phyloP scores from a whole-genome alignment of 2,329 filamentous ascomycete species.

The Penicillium sp. region DNA sequence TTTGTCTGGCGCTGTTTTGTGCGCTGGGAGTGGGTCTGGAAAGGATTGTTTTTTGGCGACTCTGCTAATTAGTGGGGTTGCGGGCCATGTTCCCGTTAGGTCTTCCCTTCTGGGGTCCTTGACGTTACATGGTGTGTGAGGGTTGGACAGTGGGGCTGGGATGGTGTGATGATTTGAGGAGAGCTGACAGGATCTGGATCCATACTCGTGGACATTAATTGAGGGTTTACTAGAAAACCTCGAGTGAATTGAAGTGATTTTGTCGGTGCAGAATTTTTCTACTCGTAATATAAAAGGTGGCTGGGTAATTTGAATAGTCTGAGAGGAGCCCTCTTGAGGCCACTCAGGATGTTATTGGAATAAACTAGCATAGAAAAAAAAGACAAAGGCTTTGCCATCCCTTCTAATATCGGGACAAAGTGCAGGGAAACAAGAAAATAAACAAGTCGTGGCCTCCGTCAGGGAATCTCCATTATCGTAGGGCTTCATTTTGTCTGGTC shows the following conservation, averaged over 20 bases:
- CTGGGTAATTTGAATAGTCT: neutral
- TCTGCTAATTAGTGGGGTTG: slow-evolving; percentile 46
- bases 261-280: neutral
- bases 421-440: slow-evolving; percentile 23
- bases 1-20: slow-evolving; percentile 14
- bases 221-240: neutral
- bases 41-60: slow-evolving; percentile 36
- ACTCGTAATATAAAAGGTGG: neutral
- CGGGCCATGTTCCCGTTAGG: slow-evolving; percentile 24
- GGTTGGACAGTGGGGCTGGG: neutral
- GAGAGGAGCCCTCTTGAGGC: slow-evolving; percentile 13
- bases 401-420: slow-evolving; percentile 25
- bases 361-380: slow-evolving; percentile 28
- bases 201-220: neutral
- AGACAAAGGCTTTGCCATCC: slow-evolving; percentile 23
- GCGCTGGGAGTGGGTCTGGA: slow-evolving; percentile 25
- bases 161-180: neutral
- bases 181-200: neutral
- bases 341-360: slow-evolving; percentile 35
- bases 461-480: slow-evolving; percentile 39
- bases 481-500: slow-evolving; percentile 34
- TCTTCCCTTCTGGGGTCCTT: slow-evolving; percentile 16
- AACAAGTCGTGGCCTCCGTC: slow-evolving; percentile 58
- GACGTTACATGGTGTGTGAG: slow-evolving; percentile 13
- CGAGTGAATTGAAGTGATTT: neutral